Evolutionary conservation across 768 basidiomycete genomes (phyloP), one percentile per base, ranked within the genome.

Genomic region (Leccinum longicurvipes): DNA sequence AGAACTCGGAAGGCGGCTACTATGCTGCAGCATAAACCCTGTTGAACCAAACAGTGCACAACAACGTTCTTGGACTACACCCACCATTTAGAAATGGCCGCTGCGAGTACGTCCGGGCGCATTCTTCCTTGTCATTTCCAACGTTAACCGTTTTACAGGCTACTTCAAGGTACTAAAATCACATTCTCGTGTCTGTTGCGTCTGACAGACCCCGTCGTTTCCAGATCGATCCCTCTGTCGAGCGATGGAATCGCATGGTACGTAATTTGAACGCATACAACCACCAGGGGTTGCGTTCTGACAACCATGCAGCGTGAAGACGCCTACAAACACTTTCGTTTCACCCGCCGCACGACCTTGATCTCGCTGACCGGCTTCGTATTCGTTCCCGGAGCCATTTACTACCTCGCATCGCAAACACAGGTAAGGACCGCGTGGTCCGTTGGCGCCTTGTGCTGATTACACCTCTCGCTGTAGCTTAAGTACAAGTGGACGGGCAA

Each of bases 251-350:
- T 54, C 64, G 65, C 25, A 85, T 86, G 84, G 84, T 84, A 51
- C 28, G 67, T 64, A n/a, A 67, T 58, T 51, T 53, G 6, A 39
- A 41, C 31, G 49, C 19, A 51, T 36, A 55, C n/a, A 45, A 25
- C 31, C 47, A 6, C 21, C 42, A 45, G 27, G 12, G 9, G 17
- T 36, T 4, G 21, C 42, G 32, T 32, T 59, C 31, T 53, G 32
- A 47, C 45, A 31, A 25, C 3, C 19, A 2, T 39, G 46, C 56
- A 94, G 92, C 86, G 93, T 41, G 92, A 94, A 69, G 80, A 85
- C 59, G 89, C 84, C n/a, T 91, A 93, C 72, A 77, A 87, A 67
- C 79, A 84, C 66, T 96, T 94, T 72, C 82, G 82, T 36, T 93
- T 91, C 78, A 95, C 90, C 32, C 81, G 74, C 27, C 75, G 80